Evolutionary conservation across 164 flowering plant species (phyloP), one percentile per base, ranked within the genome.

Genomic region (Chimonanthus praecox): DNA sequence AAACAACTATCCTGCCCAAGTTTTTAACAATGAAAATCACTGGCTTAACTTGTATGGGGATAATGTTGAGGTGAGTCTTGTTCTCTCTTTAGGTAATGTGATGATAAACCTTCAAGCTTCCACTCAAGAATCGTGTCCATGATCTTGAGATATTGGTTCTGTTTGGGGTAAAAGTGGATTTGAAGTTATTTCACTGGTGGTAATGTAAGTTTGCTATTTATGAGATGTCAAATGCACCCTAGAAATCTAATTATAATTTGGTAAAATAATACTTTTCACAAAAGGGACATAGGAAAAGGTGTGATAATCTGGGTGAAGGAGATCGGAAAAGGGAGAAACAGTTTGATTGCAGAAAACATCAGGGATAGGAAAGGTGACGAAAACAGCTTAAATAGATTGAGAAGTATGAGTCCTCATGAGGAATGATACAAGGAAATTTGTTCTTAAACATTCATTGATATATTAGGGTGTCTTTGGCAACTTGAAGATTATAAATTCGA

Each of bases 1-100:
- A 79, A 96, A 96, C 76, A 92, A 88, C 69, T 90, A 87, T 68
- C 97, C 99, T 74, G 99, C 98, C 16, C 97, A 96, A 83, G 99
- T 96, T 72, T 96, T 96, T 82, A 94, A 96, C 84, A 96, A 96
- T 84, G 97, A 94, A 80, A 94, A 96, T 73, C 99, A 96, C 78
- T 85, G 84, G 50, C 94, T 94, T 71, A 96, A 96, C 80, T 84
- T 96, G 75, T 96, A 96, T 80, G 99, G 99, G 62, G 99, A 96
- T 82, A 94, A 94, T 86, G 99, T 94, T 61, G 98, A 96, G 93
- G 99, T 92, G 66, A 63, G 76, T 72, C 70, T 54, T 75, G 20
- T 51, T 54, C 60, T 54, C 60, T 54, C 4, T 54, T 54, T 54
- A 54, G 15, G 16, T 54, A 54, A 6, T 54, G 60, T 54, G 60